phyloP scores from a whole-genome alignment of 768 basidiomycete genomes.

The Suillus decipiens region DNA sequence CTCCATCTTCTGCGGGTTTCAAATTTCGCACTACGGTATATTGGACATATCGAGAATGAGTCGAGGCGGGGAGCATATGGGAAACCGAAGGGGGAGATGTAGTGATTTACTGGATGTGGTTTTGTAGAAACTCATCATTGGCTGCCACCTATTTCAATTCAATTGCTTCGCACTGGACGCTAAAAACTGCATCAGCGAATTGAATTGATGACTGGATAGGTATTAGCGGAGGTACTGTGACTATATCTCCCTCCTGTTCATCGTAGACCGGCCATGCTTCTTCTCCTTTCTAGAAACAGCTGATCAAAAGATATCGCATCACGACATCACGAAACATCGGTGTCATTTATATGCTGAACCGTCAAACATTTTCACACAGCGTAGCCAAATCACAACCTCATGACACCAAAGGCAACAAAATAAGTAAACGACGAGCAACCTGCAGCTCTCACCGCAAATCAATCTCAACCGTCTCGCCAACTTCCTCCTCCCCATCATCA shows the following conservation, averaged over 20 bases:
- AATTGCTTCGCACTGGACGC: not conserved
- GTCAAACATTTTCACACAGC: not conserved
- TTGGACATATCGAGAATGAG: not conserved
- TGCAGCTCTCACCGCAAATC: slow-evolving; percentile 41
- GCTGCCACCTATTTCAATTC: not conserved
- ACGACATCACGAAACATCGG: not conserved
- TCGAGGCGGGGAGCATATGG: not conserved
- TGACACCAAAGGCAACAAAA: not conserved
- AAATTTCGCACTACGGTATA: not conserved
- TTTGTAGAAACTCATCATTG: not conserved
- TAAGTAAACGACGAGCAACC: not conserved
- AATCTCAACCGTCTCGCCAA: slow-evolving; percentile 80
- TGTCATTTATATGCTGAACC: not conserved
- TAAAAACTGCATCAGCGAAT: not conserved
- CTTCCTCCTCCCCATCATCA: slow-evolving; percentile 68
- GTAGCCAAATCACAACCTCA: not conserved
- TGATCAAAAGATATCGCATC: not conserved
- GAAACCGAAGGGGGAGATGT: not conserved
- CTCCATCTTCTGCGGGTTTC: not conserved
- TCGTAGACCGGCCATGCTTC: not conserved
- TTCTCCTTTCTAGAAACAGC: not conserved
- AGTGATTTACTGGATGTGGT: not conserved
- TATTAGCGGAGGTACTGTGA: not conserved
- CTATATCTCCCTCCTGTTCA: not conserved
- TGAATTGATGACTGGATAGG: not conserved